Evolutionary conservation across 2,329 filamentous ascomycete species (phyloP), one percentile per base, ranked within the genome.

Genomic region (Xylariales sp.): DNA sequence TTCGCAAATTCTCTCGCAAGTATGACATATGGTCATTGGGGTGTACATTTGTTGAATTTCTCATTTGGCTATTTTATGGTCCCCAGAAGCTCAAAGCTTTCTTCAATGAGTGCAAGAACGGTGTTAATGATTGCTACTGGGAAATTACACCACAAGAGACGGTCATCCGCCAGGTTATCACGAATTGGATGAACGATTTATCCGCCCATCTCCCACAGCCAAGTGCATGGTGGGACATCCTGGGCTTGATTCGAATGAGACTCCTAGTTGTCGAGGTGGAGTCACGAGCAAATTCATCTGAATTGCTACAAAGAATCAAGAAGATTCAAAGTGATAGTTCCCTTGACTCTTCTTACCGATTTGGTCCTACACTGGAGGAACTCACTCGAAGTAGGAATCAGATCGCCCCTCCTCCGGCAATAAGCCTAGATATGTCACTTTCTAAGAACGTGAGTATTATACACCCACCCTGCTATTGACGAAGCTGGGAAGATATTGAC

Each of bases 11-110:
- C 10, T 56, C 60, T 49, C 60, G 59, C 5, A 36, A 36, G 18
- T 63, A 63, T 7, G 61, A 63, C 34, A 43, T 63, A 5, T 63
- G 61, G 61, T 63, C 61, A 23, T 43, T 63, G 0, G 61, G 61
- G 23, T 63, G 61, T 50, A 34, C 55, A 1, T 9, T 57, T 5
- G n/a, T 63, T 28, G 52, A 63, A 16, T 41, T 56, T 16, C 45
- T 63, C 8, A 36, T 63, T 1, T 63, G 61, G 61, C 12, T 57
- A 2, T 4, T 23, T 1, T 18, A 23, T 16, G 49, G 49, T 1
- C 43, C 7, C 3, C 2, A 28, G 2, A 30, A 6, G 10, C n/a
- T 46, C 7, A 16, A 34, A 54, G 8, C 1, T 3, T 62, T 62
- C 34, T 53, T 61, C 18, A 28, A 4, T 1, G 12, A 10, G 23